A percentile compares a stretch with the other conserved stretches of the same genome.
Conservation (phyloP, 306 rosid genomes). For the Casuarina glauca region DNA sequence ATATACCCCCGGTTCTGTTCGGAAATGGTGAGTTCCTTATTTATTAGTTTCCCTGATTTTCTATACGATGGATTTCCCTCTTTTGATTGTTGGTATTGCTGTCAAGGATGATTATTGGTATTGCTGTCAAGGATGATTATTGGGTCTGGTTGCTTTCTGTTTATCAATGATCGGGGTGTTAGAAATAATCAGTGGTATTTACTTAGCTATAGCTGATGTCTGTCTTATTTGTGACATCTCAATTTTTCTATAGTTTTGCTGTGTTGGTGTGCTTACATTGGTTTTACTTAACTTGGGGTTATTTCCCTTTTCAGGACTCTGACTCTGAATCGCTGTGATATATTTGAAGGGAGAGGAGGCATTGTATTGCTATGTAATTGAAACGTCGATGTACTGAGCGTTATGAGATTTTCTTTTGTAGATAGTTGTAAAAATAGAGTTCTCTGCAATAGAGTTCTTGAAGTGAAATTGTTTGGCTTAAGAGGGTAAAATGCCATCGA, state of each 20-base stretch:
- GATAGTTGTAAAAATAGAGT: conserved; percentile 29
- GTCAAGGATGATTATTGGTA: background rate
- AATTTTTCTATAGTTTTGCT: background rate
- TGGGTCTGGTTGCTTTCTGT: background rate
- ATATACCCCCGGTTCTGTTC: conserved; percentile 13
- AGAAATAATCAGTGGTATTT: background rate
- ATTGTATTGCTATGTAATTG: conserved; percentile 8
- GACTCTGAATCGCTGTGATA: conserved; percentile 29
- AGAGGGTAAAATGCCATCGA: conserved; percentile 81
- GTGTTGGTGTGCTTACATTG: background rate
- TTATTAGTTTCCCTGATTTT: background rate
- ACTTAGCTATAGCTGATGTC: background rate
- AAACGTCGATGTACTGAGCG: conserved; percentile 44
- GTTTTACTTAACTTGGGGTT: background rate
- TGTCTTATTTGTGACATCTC: background rate
- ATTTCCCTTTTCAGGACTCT: conserved; percentile 36
- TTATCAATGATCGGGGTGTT: background rate
- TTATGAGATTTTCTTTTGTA: conserved; percentile 62
- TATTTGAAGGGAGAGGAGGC: conserved; percentile 7
- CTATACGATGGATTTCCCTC: background rate
- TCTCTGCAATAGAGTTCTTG: conserved; percentile 31
- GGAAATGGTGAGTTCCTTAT: conserved; percentile 23
- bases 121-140: background rate
- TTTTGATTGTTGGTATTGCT: background rate
- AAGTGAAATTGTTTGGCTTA: conserved; percentile 31